Conservation (phyloP, 2,329 filamentous ascomycete genomes). For the Neonectria faginata region DNA sequence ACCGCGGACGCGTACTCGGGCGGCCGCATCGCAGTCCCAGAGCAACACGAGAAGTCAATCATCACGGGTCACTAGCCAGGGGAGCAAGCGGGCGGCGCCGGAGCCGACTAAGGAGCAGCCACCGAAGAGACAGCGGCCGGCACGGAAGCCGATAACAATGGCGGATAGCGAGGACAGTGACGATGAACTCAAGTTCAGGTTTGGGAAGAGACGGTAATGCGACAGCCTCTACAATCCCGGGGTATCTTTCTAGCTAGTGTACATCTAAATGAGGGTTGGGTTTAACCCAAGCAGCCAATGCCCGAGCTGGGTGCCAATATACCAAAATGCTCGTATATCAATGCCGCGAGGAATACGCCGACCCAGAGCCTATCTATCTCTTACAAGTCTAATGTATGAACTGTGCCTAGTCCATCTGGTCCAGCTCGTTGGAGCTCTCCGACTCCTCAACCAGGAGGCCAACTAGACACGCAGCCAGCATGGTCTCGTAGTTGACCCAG, state of each 20-base stretch:
- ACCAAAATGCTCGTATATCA: conserved; percentile 5
- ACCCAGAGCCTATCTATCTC: conserved; percentile 8
- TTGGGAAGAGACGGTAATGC: conserved; percentile 61
- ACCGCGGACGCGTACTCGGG: conserved; percentile 40
- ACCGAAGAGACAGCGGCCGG: conserved; percentile 49
- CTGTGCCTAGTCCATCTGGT: conserved; percentile 68
- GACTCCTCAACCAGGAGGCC: conserved; percentile 72
- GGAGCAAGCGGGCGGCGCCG: conserved; percentile 51
- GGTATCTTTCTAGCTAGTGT: conserved; percentile 49
- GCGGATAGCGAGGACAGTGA: conserved; percentile 63
- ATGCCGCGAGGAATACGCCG: conserved; percentile 13
- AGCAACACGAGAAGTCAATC: conserved; percentile 46
- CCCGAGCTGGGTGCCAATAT: neutral
- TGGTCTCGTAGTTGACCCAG: conserved; percentile 79
- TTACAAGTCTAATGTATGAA: conserved; percentile 5
- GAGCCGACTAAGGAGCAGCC: conserved; percentile 47
- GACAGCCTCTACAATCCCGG: conserved; percentile 37
- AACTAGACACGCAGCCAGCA: conserved; percentile 72
- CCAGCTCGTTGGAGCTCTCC: conserved; percentile 61
- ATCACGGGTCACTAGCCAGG: conserved; percentile 43
- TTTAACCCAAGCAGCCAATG: neutral
- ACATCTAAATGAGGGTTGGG: conserved; percentile 37
- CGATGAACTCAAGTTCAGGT: conserved; percentile 68
- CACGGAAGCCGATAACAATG: conserved; percentile 51
- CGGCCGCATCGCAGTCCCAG: conserved; percentile 47